Percentiles rank a stretch among this genome's conserved stretches.
Conservation (phyloP, 2,329 filamentous ascomycete genomes). For the Cordyceps javanica region DNA sequence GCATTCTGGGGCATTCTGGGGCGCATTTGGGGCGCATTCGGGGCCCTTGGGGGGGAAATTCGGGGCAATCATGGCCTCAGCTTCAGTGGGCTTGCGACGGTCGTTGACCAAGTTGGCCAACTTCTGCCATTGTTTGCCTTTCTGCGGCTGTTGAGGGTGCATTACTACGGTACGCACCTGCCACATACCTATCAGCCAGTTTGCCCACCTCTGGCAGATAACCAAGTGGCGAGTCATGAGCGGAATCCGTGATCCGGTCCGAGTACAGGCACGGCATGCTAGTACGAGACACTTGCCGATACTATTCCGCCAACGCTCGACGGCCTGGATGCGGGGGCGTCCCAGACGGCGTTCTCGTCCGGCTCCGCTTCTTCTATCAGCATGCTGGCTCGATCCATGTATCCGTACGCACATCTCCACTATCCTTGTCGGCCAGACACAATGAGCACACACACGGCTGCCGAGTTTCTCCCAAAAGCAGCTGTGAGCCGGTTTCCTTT, state of each 20-base stretch:
- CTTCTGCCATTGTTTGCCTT: neutral
- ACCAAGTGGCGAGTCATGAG: neutral
- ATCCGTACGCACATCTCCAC: constrained; percentile 8
- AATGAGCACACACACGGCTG: neutral
- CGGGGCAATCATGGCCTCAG: constrained; percentile 7
- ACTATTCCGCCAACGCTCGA: neutral
- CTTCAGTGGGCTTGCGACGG: constrained; percentile 2
- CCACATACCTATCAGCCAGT: neutral
- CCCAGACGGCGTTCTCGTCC: neutral
- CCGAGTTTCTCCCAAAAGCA: constrained; percentile 3
- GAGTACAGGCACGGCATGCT: neutral
- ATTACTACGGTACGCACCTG: too few species aligned
- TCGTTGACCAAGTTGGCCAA: neutral
- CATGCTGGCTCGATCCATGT: constrained; percentile 11
- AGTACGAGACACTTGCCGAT: neutral
- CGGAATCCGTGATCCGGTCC: neutral
- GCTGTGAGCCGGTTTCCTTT: neutral
- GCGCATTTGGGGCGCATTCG: neutral
- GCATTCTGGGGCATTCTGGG: constrained; percentile 6
- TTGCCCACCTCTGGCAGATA: too few species aligned
- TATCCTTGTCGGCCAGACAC: neutral
- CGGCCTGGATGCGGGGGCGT: neutral
- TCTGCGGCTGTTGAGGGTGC: neutral
- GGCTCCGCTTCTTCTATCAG: constrained; percentile 11
- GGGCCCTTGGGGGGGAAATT: neutral